Evolutionary conservation across 768 basidiomycete genomes (phyloP).

Genomic region (Sporobolomyces roseus): DNA sequence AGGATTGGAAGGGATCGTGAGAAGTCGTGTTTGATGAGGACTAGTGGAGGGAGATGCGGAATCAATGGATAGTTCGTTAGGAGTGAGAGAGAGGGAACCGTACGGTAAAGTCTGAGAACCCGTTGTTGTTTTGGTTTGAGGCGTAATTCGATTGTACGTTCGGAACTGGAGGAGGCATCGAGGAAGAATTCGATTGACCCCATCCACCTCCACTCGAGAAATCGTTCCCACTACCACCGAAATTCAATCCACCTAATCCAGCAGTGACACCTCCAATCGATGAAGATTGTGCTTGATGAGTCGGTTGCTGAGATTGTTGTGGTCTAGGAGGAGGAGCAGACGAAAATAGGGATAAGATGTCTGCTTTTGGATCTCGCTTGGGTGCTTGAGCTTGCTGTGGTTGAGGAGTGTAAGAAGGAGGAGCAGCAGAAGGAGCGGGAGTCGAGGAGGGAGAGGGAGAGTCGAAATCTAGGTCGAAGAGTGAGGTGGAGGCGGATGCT

Average conservation of each 20-base stretch:
- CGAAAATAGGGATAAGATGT: constrained; percentile 79
- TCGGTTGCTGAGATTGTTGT: background rate
- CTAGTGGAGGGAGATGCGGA: background rate
- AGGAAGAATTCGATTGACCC: constrained; percentile 16
- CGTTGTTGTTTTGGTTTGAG: too few relatives aligned
- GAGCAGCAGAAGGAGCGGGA: constrained; percentile 5
- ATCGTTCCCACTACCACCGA: background rate
- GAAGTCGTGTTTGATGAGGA: too few relatives aligned
- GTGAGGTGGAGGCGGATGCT: constrained; percentile 17
- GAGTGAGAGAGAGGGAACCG: background rate
- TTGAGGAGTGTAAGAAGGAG: constrained; percentile 50
- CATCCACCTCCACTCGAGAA: background rate
- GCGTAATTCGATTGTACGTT: background rate
- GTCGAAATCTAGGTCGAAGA: constrained; percentile 26
- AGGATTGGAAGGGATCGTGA: constrained; percentile 4
- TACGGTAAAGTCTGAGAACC: constrained; percentile 8
- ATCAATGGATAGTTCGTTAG: background rate
- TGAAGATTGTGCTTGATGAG: background rate
- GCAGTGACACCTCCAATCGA: constrained; percentile 3
- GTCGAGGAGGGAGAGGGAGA: constrained; percentile 69
- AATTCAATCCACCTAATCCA: constrained; percentile 24
- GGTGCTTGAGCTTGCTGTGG: constrained; percentile 42
- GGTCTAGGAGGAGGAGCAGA: constrained; percentile 49
- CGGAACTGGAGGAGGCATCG: background rate
- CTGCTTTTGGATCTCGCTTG: constrained; percentile 57